These are phyloP conservation scores for Euphorbia tirucalli DNA, from an alignment of 345 rosid species.

Conservation along the genomic window DNA sequence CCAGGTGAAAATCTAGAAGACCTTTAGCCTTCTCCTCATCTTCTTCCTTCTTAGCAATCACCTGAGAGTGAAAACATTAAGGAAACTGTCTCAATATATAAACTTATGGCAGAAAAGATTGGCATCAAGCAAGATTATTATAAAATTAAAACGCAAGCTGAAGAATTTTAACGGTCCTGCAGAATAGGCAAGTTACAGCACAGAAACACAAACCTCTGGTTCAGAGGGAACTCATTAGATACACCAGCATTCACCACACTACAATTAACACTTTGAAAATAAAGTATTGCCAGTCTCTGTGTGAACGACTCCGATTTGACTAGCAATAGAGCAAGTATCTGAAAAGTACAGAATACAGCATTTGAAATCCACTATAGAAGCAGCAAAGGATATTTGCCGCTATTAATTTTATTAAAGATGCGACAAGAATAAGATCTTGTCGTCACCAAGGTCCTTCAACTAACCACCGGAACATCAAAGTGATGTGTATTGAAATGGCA, in stretches of 20 bases:
- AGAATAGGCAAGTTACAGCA: not conserved
- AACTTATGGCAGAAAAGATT: not conserved
- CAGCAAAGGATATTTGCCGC: not conserved
- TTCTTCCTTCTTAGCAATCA: constrained; percentile 72
- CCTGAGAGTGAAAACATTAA: constrained; percentile 39
- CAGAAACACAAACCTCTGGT: not conserved
- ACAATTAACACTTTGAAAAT: not conserved
- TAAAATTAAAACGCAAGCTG: constrained; percentile 2
- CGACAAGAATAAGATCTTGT: not conserved
- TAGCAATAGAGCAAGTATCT: too few relatives aligned
- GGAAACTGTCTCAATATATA: not conserved
- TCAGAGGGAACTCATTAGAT: not conserved
- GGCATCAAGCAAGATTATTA: not conserved
- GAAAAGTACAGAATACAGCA: not conserved
- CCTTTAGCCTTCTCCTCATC: too few relatives aligned
- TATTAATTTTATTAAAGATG: not conserved
- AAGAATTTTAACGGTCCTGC: not conserved
- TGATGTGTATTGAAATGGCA: not conserved
- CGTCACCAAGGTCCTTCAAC: not conserved
- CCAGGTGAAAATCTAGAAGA: constrained; percentile 79
- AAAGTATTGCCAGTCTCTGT: not conserved
- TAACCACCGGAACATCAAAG: not conserved
- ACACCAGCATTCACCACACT: not conserved
- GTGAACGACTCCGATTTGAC: not conserved
- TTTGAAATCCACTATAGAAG: not conserved